Evolutionary conservation across 148 eudicot species (phyloP), one percentile per base, ranked within the genome.

Genomic region (Camellia sinensis): DNA sequence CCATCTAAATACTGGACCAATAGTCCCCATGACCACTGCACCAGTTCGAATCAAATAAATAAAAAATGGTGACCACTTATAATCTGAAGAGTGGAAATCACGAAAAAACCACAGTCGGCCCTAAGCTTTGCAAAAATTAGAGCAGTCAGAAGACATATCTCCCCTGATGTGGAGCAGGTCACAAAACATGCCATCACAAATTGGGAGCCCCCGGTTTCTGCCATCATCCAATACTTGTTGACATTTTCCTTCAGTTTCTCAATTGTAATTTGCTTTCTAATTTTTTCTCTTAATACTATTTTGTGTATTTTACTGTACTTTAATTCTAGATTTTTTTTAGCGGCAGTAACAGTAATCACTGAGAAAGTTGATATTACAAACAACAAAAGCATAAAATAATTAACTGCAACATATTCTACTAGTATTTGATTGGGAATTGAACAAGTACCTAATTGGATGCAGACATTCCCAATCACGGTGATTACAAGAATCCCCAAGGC

Each of bases 401-500:
- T 54, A 14, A 66, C 48, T 7, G 59, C 13, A 19, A 22, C 61
- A 65, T 82, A 40, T 59, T 78, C 75, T 1, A 40, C 14, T 18
- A 59, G 11, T 7, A 82, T 46, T 15, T 10, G 3, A 46, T 46
- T 5, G 22, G 11, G 67, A 18, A 82, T 73, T 5, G 57, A 73
- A 12, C 75, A 75, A 6, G 81, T 82, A 18, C 10, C 48, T n/a
- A 82, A 52, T 45, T 82, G 69, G 2, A 82, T 78, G 68, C 78
- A 57, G 13, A 78, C 41, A 75, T 82, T 78, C 21, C 50, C 74
- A 2, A 78, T 45, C 5, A 75, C 56, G 19, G 81, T 78, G 79
- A 78, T 57, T 7, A 82, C 73, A 0, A 82, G 77, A 15, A 82
- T 78, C 19, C 48, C 85, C 74, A 82, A 82, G 29, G 85, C 85